Base-by-base conservation (phyloP, 257 asterid genomes). In the Plantago major region DNA sequence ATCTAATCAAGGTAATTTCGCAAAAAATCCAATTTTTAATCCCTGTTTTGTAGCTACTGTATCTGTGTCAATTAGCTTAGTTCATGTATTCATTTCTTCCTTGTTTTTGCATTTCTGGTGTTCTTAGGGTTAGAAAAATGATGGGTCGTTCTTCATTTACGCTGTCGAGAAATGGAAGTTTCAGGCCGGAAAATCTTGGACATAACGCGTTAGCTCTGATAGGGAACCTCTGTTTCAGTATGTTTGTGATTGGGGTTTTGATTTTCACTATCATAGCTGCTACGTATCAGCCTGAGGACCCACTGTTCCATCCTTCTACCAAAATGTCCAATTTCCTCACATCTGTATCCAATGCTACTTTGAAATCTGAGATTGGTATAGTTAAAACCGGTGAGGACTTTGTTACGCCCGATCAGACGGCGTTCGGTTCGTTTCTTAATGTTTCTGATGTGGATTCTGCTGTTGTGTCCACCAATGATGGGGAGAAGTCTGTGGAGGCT, bases 321-420 rank as follows among this genome's bases (percentile, higher is more conserved):
- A n/a, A n/a, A n/a, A n/a, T n/a, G n/a, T n/a, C n/a, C n/a, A n/a
- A n/a, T n/a, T n/a, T n/a, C n/a, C n/a, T n/a, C n/a, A n/a, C n/a
- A n/a, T n/a, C n/a, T n/a, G n/a, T n/a, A n/a, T n/a, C n/a, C n/a
- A n/a, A n/a, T n/a, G n/a, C n/a, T n/a, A n/a, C n/a, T n/a, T n/a
- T n/a, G n/a, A n/a, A n/a, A n/a, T n/a, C n/a, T n/a, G n/a, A n/a
- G n/a, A n/a, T n/a, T 9, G 82, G 78, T 53, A 90, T 89, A 47
- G 86, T 92, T 9, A 84, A 78, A 80, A 92, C 99, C 19, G 99
- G 99, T 28, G 97, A 92, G 90, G 97, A 92, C 71, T 92, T 92
- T 53, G 85, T 89, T 53, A 71, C 77, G 38, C 60, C 79, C 16
- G 83, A 92, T 71, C 97, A 89, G 73, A 89, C 95, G 0, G 96